Base-by-base conservation (phyloP, 2,329 filamentous ascomycete genomes). In the Fonsecaea pedrosoi region DNA sequence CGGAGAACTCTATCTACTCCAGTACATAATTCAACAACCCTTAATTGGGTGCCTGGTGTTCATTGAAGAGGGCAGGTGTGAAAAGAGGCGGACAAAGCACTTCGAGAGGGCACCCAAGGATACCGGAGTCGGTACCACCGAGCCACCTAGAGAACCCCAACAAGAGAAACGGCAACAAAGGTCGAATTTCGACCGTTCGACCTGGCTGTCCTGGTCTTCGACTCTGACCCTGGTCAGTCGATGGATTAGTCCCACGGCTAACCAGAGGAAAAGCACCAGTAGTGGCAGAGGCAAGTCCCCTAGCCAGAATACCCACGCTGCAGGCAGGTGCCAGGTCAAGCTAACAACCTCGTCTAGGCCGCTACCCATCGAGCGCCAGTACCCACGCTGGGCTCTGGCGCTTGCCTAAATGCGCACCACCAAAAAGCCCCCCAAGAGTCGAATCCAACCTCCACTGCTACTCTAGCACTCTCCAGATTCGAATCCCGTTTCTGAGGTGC, bases 301-400 rank as follows among this genome's bases (percentile, higher is more conserved):
- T 64, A 64, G 60, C 56, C 60, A 45, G 40, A 64, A 54, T 42
- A 64, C 67, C 67, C 64, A 65, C 63, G 64, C 67, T 64, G 59
- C 65, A 60, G 54, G 65, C 45, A 57, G 62, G 48, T 58, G 54
- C 68, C 45, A 57, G 62, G 48, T 58, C 58, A 48, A 62, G 56
- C 65, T 62, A 66, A 69, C 62, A 63, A 67, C 58, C 62, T 69
- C 68, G 68, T 69, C 68, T 69, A 67, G 65, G 61, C 64, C 60
- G 58, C 35, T 63, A 63, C 65, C 58, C 64, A 68, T 50, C 55
- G 50, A 54, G 63, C 55, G 37, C 56, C 38, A 58, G 54, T 64
- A 58, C 62, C 62, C 55, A 64, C 53, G 60, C 57, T 64, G 57
- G 48, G 48, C 62, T 65, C 58, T 70, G 68, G 62, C 65, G 62